phyloP scores from a whole-genome alignment of 176 grass and related monocot genomes.

The Aegilops longissima region DNA sequence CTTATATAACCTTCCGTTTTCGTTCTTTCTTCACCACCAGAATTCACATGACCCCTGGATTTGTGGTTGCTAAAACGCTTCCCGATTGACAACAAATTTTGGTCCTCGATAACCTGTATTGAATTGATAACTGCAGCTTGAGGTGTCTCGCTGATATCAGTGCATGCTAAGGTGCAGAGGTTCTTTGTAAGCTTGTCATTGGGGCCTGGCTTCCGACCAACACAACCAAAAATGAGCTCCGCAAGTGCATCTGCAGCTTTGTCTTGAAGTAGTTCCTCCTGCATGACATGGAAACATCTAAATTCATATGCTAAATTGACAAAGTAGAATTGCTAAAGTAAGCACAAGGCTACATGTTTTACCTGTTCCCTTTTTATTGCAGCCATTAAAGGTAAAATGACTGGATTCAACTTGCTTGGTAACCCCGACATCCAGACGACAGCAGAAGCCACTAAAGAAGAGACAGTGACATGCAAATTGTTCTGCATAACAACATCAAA shows the following conservation, averaged over 20 bases:
- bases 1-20: slow-evolving; percentile 89
- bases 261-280: slow-evolving; percentile 98
- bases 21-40: slow-evolving; percentile 70
- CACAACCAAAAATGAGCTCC: slow-evolving; percentile 87
- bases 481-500: slow-evolving; percentile 66
- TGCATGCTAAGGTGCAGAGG: slow-evolving; percentile 83
- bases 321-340: slow-evolving; percentile 16
- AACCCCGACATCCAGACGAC: slow-evolving; percentile 88
- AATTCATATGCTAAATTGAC: slow-evolving; percentile 15
- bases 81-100: slow-evolving; percentile 74
- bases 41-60: slow-evolving; percentile 50
- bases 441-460: slow-evolving; percentile 83
- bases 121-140: slow-evolving; percentile 90
- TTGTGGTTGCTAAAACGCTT: slow-evolving; percentile 62
- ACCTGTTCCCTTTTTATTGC: slow-evolving; percentile 98
- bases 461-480: slow-evolving; percentile 94
- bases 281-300: slow-evolving; percentile 35
- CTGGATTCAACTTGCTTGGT: slow-evolving; percentile 86
- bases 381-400: slow-evolving; percentile 99
- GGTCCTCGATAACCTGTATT: slow-evolving; percentile 89
- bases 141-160: slow-evolving; percentile 82
- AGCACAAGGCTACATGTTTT: slow-evolving; percentile 9
- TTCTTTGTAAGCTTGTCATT: slow-evolving; percentile 98
- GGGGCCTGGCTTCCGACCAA: slow-evolving; percentile 92
- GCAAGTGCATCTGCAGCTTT: slow-evolving; percentile 97